phyloP scores from a whole-genome alignment of 768 basidiomycete genomes.

The Lenzites betulinus region DNA sequence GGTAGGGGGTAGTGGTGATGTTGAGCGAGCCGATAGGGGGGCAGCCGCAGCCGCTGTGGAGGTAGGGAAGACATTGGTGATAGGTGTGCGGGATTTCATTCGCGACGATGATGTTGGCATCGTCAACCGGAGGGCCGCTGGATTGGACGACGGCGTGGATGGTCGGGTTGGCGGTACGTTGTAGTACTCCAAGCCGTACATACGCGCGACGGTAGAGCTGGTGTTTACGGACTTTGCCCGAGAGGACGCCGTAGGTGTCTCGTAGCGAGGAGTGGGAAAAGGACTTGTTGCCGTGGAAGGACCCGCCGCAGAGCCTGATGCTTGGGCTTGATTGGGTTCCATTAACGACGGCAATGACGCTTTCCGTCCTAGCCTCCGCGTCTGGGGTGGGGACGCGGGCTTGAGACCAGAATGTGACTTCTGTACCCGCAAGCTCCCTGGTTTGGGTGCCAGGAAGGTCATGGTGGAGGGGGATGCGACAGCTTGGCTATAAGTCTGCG shows the following conservation, averaged over 20 bases:
- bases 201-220: conserved; percentile 61
- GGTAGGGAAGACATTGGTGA: conserved; percentile 73
- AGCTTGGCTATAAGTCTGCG: conserved; percentile 60
- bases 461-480: conserved; percentile 50
- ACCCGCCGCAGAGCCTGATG: conserved; percentile 52
- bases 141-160: conserved; percentile 77
- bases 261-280: conserved; percentile 55
- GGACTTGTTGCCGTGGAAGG: conserved; percentile 37
- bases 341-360: conserved; percentile 77
- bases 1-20: conserved; percentile 56
- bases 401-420: conserved; percentile 85
- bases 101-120: conserved; percentile 81
- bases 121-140: conserved; percentile 77
- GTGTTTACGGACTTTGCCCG: conserved; percentile 67
- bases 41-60: conserved; percentile 35
- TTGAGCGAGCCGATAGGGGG: conserved; percentile 44
- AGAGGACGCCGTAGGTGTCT: conserved; percentile 80
- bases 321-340: conserved; percentile 57
- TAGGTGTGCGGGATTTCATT: conserved; percentile 69
- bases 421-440: conserved; percentile 76
- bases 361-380: conserved; percentile 69
- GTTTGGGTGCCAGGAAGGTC: conserved; percentile 66
- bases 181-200: conserved; percentile 54
- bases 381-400: conserved; percentile 65
- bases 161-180: conserved; percentile 77